Evolutionary conservation across 1,284 basidiomycete species (phyloP).

Genomic region (Puccinia coronata): DNA sequence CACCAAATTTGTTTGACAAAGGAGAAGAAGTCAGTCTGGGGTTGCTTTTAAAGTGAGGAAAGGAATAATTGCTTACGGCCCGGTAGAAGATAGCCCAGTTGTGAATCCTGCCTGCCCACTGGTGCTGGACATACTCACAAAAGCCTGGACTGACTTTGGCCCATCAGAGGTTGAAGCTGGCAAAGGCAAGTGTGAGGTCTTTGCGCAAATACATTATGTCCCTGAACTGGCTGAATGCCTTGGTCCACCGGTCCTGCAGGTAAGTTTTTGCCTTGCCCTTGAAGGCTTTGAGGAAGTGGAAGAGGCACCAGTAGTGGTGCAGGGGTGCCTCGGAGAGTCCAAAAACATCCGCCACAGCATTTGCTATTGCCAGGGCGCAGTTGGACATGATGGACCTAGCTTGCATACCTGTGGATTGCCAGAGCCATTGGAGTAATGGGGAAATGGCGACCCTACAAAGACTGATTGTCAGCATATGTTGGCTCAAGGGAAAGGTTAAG

Average conservation of each 20-base stretch:
- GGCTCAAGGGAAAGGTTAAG: too few species aligned
- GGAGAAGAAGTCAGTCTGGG: background rate
- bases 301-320: background rate
- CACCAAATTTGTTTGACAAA: background rate
- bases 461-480: background rate
- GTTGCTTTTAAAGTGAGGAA: too few species aligned
- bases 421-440: background rate
- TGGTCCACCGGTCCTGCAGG: background rate
- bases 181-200: background rate
- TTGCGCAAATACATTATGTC: background rate
- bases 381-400: background rate
- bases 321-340: background rate
- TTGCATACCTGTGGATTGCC: background rate
- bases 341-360: background rate
- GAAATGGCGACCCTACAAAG: too few species aligned
- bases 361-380: background rate
- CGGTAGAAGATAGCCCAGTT: constrained; percentile 3
- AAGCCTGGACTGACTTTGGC: background rate
- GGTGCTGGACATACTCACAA: background rate
- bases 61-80: background rate
- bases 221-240: background rate
- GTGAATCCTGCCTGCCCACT: background rate
- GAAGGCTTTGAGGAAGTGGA: constrained; percentile 6
- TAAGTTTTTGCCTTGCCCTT: background rate
- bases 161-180: background rate